Base-by-base conservation (phyloP, 2,329 filamentous ascomycete species). In the Drechslera avenae region DNA sequence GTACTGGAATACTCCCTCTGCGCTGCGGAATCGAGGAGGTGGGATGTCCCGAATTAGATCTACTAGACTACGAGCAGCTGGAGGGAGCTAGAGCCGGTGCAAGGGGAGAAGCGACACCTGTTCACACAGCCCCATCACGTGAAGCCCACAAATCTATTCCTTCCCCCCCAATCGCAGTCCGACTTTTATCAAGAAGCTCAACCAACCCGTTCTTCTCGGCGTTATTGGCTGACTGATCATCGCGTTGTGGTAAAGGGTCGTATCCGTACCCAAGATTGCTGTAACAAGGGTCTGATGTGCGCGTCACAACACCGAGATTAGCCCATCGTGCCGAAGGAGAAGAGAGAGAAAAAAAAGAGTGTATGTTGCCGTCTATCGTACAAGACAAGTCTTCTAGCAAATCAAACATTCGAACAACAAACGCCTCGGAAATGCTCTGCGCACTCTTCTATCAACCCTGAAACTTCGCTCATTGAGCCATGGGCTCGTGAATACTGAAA, bases 391-490 rank as follows among this genome's bases (percentile, higher is more conserved):
- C 39, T 14, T 57, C 47, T 49, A 37, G 16, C 39, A 39, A 28
- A 28, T 36, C n/a, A 39, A 48, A 35, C 34, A 14, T 19, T 19
- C 28, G 14, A 36, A 39, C 23, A 46, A 19, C 32, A 40, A 49
- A 53, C 50, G 50, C 50, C 54, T 31, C 49, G 60, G 40, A 56
- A 59, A 59, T 63, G 62, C 59, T 65, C 48, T 62, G 50, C 62
- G 46, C 64, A 41, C 48, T 71, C 67, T 67, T 71, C 67, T 67
- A 69, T 62, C 52, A 56, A 51, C 51, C 50, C 60, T 57, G 59
- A 65, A 56, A 44, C 51, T 48, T 52, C 32, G 57, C 60, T 58
- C 56, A 53, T 50, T 46, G 56, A 58, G 52, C 58, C 53, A 40
- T 36, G 43, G 35, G 50, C 57, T 54, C 58, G 34, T 51, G 54